These are phyloP conservation scores for Ustilago hordei DNA, from an alignment of 1,284 basidiomycete genomes.

Conservation along the genomic window DNA sequence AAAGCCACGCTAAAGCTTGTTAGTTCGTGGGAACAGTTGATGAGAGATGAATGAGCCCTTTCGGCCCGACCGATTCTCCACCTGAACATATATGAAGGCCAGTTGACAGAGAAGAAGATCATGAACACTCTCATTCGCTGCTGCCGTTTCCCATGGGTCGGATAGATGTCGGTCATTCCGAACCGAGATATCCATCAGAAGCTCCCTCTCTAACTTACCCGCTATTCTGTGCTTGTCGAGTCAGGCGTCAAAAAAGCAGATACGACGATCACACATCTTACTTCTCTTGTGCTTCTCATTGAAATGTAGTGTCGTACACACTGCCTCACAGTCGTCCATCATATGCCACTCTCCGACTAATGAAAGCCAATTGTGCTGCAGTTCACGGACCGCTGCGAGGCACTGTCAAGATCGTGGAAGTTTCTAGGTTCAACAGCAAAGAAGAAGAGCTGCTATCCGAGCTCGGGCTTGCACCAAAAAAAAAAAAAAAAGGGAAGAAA, in stretches of 20 bases:
- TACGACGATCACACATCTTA: not conserved
- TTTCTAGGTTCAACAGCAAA: slow-evolving; percentile 7
- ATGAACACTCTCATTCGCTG: not conserved
- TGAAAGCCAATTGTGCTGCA: no score
- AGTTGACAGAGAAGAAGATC: not conserved
- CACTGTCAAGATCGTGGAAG: not conserved
- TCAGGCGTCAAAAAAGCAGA: not conserved
- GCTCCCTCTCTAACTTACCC: not conserved
- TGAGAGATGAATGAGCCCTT: not conserved
- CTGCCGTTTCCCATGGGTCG: not conserved
- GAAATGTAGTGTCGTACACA: no score
- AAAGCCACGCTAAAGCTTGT: not conserved
- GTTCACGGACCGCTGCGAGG: not conserved
- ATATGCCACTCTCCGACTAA: not conserved
- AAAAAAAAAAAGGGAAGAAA: not conserved
- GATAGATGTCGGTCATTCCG: not conserved
- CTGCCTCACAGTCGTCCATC: no score
- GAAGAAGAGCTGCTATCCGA: slow-evolving; percentile 4
- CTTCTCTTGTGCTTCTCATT: no score
- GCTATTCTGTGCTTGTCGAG: not conserved
- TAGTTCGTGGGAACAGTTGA: not conserved
- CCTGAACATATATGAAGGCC: not conserved
- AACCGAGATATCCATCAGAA: not conserved
- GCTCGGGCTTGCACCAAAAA: not conserved
- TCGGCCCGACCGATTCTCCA: not conserved